phyloP scores from a whole-genome alignment of 2,329 filamentous ascomycete species.

The Clarireedia sp. region DNA sequence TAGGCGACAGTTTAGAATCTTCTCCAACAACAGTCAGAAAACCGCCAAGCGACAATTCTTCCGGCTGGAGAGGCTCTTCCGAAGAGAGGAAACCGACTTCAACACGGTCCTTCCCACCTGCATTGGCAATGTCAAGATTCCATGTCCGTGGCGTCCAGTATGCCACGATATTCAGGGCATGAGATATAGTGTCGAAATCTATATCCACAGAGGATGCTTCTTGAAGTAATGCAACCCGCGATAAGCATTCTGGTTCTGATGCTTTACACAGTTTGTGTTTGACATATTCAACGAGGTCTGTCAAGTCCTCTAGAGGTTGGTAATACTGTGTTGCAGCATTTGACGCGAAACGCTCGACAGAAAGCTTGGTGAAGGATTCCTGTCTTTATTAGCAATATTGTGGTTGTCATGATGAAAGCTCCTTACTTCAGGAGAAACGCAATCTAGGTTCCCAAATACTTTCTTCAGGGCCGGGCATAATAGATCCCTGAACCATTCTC shows the following conservation, averaged over 20 bases:
- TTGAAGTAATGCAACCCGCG: conserved; percentile 38
- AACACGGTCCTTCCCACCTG: conserved; percentile 43
- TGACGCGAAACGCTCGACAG: conserved; percentile 53
- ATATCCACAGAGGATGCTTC: conserved; percentile 63
- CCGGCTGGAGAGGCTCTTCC: conserved; percentile 54
- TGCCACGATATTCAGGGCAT: conserved; percentile 56
- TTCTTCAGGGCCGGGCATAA: conserved; percentile 53
- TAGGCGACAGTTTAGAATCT: conserved; percentile 61
- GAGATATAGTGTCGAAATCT: conserved; percentile 64
- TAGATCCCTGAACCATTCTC: conserved; percentile 31
- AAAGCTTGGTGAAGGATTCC: conserved; percentile 55
- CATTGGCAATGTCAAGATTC: conserved; percentile 22
- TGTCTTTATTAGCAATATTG: conserved; percentile 22
- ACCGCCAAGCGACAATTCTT: conserved; percentile 73
- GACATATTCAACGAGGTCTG: conserved; percentile 46
- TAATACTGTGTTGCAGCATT: conserved; percentile 64
- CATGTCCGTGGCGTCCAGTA: conserved; percentile 45
- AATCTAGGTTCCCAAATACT: conserved; percentile 51
- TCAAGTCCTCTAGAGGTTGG: conserved; percentile 50
- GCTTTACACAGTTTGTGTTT: conserved; percentile 43
- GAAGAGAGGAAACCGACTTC: conserved; percentile 74
- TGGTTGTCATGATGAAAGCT: background rate
- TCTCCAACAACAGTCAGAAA: conserved; percentile 72
- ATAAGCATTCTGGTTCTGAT: conserved; percentile 41
- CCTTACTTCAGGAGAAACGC: conserved; percentile 40